Conservation (phyloP, 2,329 filamentous ascomycete species). For the Trichoderma polysporum region DNA sequence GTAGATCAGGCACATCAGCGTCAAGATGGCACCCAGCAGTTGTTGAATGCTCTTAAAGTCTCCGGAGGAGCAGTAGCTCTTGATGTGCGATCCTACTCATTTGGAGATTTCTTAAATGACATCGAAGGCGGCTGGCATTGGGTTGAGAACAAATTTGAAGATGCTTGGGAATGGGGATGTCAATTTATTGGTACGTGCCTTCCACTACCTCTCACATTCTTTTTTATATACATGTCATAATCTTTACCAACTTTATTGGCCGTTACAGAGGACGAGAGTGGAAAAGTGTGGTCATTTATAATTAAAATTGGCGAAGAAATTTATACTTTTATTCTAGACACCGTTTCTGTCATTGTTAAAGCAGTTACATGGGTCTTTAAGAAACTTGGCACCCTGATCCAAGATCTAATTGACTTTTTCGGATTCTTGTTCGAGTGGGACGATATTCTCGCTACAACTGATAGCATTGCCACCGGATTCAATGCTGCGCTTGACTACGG, state of each 20-base stretch:
- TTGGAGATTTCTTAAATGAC: background rate
- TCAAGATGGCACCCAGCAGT: background rate
- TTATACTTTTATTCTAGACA: background rate
- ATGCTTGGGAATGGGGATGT: background rate
- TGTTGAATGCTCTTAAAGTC: background rate
- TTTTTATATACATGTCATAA: no score
- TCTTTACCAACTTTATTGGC: background rate
- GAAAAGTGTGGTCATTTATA: background rate
- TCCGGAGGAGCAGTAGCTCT: background rate
- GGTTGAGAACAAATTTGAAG: background rate
- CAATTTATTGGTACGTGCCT: background rate
- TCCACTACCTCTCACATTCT: background rate
- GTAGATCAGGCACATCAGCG: background rate
- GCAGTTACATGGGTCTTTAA: slow-evolving; percentile 1
- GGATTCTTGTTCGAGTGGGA: background rate
- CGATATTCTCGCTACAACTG: background rate
- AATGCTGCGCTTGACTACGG: background rate
- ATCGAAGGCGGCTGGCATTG: background rate
- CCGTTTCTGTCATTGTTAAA: background rate
- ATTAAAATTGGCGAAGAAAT: background rate
- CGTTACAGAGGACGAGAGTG: background rate
- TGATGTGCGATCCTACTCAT: background rate
- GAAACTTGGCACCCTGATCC: background rate
- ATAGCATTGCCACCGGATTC: background rate
- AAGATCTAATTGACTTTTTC: background rate